Conservation (phyloP, 169 alveolate species). For the Hammondia hammondi region DNA sequence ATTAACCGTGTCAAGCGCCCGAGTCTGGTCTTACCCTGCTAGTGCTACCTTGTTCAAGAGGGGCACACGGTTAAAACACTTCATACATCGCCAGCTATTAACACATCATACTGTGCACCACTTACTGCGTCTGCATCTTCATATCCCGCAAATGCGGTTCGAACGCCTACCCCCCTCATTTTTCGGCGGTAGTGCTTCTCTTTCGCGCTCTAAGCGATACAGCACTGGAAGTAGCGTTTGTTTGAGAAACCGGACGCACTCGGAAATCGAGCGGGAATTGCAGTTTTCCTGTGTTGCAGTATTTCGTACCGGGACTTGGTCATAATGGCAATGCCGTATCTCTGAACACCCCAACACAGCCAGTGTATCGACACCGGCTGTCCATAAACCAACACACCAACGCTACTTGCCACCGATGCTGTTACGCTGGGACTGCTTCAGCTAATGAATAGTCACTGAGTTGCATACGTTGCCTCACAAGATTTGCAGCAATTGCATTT, state of each 20-base stretch:
- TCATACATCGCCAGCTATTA: too few relatives aligned
- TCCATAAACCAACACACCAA: not conserved
- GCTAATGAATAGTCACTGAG: too few relatives aligned
- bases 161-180: slow-evolving; percentile 66
- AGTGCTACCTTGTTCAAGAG: not conserved
- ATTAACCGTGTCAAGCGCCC: not conserved
- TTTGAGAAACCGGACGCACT: too few relatives aligned
- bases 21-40: not conserved
- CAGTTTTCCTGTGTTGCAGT: not conserved
- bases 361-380: not conserved
- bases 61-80: too few relatives aligned
- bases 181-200: too few relatives aligned
- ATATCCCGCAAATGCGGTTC: slow-evolving; percentile 70
- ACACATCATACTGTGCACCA: not conserved
- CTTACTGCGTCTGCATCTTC: slow-evolving; percentile 70
- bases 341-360: not conserved
- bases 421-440: too few relatives aligned
- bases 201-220: too few relatives aligned
- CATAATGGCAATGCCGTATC: not conserved
- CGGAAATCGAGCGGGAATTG: not conserved
- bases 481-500: too few relatives aligned
- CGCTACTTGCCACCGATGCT: not conserved
- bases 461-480: too few relatives aligned
- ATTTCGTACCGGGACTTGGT: not conserved
- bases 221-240: too few relatives aligned